A percentile compares a stretch with the other conserved stretches of the same genome.
These are phyloP conservation scores for Phenoliferia sp. DNA, from an alignment of 1,284 basidiomycete genomes.

Conservation along the genomic window DNA sequence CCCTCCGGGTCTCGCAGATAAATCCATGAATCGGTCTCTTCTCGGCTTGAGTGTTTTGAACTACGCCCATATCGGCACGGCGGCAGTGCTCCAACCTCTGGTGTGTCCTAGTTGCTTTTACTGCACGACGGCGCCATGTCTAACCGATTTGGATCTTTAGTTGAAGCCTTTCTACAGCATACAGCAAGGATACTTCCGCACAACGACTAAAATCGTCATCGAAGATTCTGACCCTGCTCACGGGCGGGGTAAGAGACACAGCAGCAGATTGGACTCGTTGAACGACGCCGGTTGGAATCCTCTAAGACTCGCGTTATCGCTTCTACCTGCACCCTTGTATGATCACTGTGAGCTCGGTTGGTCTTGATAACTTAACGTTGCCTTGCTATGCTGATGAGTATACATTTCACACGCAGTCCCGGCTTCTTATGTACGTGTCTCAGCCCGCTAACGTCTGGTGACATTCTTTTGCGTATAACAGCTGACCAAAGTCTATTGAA, in stretches of 20 bases:
- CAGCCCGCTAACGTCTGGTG: too few species aligned
- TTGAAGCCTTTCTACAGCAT: too few species aligned
- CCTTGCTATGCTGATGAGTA: too few species aligned
- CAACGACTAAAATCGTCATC: not conserved
- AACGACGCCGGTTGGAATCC: not conserved
- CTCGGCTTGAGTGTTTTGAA: not conserved
- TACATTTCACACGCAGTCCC: too few species aligned
- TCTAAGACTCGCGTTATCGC: not conserved
- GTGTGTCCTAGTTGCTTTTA: not conserved
- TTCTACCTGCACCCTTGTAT: not conserved
- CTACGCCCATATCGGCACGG: not conserved
- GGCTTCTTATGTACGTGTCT: too few species aligned
- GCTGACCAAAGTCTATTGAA: too few species aligned
- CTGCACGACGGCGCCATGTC: not conserved
- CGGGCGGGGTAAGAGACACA: not conserved
- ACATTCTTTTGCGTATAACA: too few species aligned
- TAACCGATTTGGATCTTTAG: too few species aligned
- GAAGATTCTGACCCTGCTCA: not conserved
- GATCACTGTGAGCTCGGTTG: not conserved
- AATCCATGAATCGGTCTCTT: too few species aligned
- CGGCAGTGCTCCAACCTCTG: too few species aligned
- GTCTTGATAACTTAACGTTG: too few species aligned
- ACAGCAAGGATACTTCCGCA: too few species aligned
- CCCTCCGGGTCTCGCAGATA: conserved; percentile 6
- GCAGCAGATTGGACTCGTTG: not conserved